These are phyloP conservation scores for Laguncularia racemosa DNA, from an alignment of 345 rosid species.

Conservation along the genomic window DNA sequence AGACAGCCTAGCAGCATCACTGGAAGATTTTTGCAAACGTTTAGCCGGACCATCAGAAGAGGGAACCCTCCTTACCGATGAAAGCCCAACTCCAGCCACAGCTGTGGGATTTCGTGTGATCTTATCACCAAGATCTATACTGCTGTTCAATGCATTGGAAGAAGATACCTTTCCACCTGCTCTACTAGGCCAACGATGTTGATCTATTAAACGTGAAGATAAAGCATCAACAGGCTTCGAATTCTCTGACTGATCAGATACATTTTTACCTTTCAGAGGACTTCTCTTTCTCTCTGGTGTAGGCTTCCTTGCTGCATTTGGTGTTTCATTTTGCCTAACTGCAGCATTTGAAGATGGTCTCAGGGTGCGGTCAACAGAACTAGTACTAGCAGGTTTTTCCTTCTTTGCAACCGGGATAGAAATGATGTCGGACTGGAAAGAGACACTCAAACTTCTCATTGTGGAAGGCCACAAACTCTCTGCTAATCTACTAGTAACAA, in stretches of 20 bases:
- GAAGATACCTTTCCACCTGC: conserved; percentile 48
- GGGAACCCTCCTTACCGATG: conserved; percentile 46
- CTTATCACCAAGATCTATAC: conserved; percentile 58
- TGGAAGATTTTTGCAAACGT: conserved; percentile 49
- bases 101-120: conserved; percentile 29
- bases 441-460: conserved; percentile 93
- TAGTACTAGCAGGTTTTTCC: conserved; percentile 57
- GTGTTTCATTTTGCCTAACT: conserved; percentile 54
- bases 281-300: conserved; percentile 76
- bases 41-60: conserved; percentile 27
- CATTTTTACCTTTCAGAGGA: conserved; percentile 77
- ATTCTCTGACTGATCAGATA: conserved; percentile 82
- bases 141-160: conserved; percentile 40
- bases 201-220: conserved; percentile 70
- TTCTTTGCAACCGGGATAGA: conserved; percentile 79
- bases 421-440: conserved; percentile 85
- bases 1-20: conserved; percentile 39
- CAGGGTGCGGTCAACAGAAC: conserved; percentile 62
- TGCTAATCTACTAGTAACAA: conserved; percentile 54
- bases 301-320: conserved; percentile 49
- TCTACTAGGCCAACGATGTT: conserved; percentile 93
- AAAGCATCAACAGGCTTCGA: conserved; percentile 73
- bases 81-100: conserved; percentile 32
- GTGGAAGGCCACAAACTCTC: conserved; percentile 99
- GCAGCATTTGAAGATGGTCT: conserved; percentile 81